Conservation (phyloP, 805 yeast genomes). For the Candida anglica region DNA sequence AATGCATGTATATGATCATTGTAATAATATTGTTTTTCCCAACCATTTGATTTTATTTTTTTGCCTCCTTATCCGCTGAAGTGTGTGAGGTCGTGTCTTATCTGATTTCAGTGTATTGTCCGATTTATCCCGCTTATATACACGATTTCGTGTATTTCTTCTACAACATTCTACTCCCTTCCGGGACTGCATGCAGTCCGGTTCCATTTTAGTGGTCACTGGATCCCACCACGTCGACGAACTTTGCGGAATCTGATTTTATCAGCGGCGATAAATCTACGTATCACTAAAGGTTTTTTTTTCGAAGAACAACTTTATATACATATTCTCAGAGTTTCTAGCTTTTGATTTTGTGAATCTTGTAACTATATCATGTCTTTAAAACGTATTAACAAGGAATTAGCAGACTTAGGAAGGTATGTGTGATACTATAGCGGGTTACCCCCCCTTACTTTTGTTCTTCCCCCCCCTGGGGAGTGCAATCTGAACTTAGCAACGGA, state of each 20-base stretch:
- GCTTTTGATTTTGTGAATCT: not conserved
- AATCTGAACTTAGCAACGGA: not conserved
- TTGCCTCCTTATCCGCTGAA: no score
- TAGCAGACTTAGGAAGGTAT: slow-evolving; percentile 90
- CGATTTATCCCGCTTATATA: no score
- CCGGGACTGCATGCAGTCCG: slow-evolving; percentile 3
- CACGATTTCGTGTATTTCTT: no score
- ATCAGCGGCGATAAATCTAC: not conserved
- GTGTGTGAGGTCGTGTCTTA: no score
- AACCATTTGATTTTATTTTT: no score
- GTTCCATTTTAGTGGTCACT: slow-evolving; percentile 6
- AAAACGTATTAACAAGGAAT: slow-evolving; percentile 94
- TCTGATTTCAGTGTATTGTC: no score
- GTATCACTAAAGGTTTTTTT: not conserved
- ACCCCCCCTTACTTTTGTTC: not conserved
- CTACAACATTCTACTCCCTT: slow-evolving; percentile 7
- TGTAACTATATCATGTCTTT: slow-evolving; percentile 60
- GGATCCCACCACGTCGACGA: slow-evolving; percentile 5
- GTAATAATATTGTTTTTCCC: no score
- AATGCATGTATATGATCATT: no score
- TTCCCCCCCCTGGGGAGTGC: not conserved
- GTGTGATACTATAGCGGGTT: slow-evolving; percentile 26
- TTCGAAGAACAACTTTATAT: not conserved
- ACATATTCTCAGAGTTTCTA: no score
- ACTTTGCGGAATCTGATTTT: not conserved